Percentiles rank a stretch among this genome's conserved stretches.
phyloP scores from a whole-genome alignment of 345 rosid species.

The Aquilaria yunnanensis region DNA sequence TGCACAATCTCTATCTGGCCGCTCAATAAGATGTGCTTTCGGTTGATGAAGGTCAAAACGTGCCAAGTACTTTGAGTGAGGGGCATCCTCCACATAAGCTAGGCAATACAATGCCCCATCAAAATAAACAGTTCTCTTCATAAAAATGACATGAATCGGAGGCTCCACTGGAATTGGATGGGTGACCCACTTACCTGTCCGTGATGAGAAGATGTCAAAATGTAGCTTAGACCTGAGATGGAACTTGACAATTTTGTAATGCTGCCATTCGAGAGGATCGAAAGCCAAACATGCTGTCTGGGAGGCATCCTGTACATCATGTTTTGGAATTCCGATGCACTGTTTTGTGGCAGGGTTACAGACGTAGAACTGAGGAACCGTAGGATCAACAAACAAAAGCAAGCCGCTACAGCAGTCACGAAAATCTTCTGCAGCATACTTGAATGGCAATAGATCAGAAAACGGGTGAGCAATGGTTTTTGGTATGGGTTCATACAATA shows the following conservation, averaged over 20 bases:
- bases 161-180: background rate
- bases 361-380: background rate
- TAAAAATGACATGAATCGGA: background rate
- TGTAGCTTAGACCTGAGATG: background rate
- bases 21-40: background rate
- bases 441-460: background rate
- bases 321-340: background rate
- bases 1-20: background rate
- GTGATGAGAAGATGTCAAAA: conserved; percentile 5
- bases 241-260: background rate
- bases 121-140: background rate
- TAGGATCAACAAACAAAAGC: conserved; percentile 3
- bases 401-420: conserved; percentile 13
- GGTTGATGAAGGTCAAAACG: conserved; percentile 1
- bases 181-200: background rate
- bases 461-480: too few relatives aligned
- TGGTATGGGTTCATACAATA: too few relatives aligned
- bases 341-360: conserved; percentile 8
- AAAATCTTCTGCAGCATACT: background rate
- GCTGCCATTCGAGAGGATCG: background rate
- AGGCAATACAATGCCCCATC: background rate
- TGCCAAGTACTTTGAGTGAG: background rate
- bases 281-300: background rate
- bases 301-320: background rate
- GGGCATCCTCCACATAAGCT: background rate